phyloP scores from a whole-genome alignment of 495 filamentous ascomycete genomes.

The Platismatia glauca region DNA sequence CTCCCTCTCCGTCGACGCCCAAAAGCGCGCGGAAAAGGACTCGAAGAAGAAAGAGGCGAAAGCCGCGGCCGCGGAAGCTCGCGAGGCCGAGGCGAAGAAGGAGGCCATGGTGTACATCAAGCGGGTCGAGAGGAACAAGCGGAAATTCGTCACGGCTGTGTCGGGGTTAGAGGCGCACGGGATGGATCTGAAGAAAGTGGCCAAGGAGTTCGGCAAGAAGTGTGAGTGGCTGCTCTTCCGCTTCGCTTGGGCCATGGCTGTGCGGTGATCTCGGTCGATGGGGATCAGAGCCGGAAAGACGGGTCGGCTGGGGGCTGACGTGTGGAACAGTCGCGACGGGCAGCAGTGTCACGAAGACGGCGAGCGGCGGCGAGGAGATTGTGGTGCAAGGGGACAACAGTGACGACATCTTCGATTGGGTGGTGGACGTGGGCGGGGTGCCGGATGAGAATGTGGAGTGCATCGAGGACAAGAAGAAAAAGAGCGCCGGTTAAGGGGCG shows the following conservation, averaged over 20 bases:
- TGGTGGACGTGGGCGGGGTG: slow-evolving; percentile 74
- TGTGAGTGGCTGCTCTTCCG: slow-evolving; percentile 24
- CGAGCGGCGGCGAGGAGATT: slow-evolving; percentile 86
- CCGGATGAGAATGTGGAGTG: slow-evolving; percentile 91
- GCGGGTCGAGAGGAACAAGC: slow-evolving; percentile 94
- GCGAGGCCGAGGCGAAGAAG: slow-evolving; percentile 66
- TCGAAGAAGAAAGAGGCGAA: slow-evolving; percentile 91
- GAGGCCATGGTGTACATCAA: slow-evolving; percentile 82
- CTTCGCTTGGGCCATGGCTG: not conserved
- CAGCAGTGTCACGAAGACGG: slow-evolving; percentile 78
- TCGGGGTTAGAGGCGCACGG: slow-evolving; percentile 82
- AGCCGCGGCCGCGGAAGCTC: slow-evolving; percentile 72
- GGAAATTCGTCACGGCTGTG: slow-evolving; percentile 91
- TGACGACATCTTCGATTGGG: slow-evolving; percentile 85
- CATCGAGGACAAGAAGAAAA: slow-evolving; percentile 92
- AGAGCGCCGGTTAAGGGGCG: slow-evolving; percentile 29
- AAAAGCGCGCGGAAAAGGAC: slow-evolving; percentile 88
- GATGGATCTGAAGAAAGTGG: slow-evolving; percentile 66
- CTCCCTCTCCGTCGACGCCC: slow-evolving; percentile 75
- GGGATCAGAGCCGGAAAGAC: not conserved
- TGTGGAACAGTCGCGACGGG: slow-evolving; percentile 65
- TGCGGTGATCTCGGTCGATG: not conserved
- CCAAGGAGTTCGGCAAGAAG: slow-evolving; percentile 83
- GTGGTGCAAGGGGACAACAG: slow-evolving; percentile 96
- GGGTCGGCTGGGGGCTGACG: not conserved